Evolutionary conservation across 306 rosid species (phyloP).

Genomic region (Sophora flavescens): DNA sequence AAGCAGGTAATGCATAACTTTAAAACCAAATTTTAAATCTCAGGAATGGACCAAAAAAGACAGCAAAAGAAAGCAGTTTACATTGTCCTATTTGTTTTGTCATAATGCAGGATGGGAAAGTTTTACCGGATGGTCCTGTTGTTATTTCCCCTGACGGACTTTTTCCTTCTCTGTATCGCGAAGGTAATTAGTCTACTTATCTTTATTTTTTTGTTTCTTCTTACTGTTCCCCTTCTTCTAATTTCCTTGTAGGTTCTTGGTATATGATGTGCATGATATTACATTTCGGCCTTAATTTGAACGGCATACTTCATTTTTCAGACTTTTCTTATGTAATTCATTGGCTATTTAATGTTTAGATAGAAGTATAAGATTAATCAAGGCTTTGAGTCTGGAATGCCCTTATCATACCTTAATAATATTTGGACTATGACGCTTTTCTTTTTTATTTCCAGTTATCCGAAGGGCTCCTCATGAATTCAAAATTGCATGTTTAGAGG

Average conservation of each 20-base stretch:
- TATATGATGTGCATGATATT: not conserved
- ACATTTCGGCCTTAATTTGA: not conserved
- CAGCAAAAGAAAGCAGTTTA: conserved; percentile 12
- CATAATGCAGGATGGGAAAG: conserved; percentile 81
- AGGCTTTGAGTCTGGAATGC: conserved; percentile 5
- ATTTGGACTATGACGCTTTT: conserved; percentile 37
- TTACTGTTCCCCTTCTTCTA: not conserved
- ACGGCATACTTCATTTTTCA: not conserved
- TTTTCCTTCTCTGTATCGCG: conserved; percentile 91
- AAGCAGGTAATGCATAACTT: conserved; percentile 74
- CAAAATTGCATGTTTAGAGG: conserved; percentile 97
- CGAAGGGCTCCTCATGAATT: conserved; percentile 97
- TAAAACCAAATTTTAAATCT: conserved; percentile 34
- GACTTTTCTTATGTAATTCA: not conserved
- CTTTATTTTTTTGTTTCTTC: conserved; percentile 29
- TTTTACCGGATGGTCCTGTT: conserved; percentile 97
- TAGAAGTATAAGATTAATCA: not conserved
- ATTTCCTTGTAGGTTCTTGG: not conserved
- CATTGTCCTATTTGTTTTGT: conserved; percentile 53
- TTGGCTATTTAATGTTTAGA: not conserved
- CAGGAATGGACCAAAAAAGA: conserved; percentile 50
- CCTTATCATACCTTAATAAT: not conserved
- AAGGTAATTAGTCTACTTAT: conserved; percentile 64
- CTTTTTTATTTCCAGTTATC: conserved; percentile 69
- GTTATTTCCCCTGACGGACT: conserved; percentile 97